These are phyloP conservation scores for Ligustrum vulgare DNA, from an alignment of 257 asterid species.

Conservation along the genomic window DNA sequence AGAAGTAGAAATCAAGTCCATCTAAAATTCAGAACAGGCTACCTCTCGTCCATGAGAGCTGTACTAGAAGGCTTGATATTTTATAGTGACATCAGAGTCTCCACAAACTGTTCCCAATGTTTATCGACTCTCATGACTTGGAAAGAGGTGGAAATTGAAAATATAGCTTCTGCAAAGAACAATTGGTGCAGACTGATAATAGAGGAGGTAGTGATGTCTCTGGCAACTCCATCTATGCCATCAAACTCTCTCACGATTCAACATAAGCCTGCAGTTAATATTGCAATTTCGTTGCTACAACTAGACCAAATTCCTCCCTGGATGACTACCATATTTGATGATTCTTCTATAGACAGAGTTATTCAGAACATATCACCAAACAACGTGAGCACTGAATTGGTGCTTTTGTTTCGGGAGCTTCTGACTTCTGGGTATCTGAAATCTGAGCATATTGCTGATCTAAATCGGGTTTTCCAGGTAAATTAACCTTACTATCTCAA, in stretches of 20 bases:
- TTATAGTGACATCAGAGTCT: constrained; percentile 54
- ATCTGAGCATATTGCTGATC: constrained; percentile 52
- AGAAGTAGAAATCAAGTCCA: constrained; percentile 32
- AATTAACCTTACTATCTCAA: constrained; percentile 7
- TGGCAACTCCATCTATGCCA: constrained; percentile 60
- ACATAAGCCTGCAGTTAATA: constrained; percentile 64
- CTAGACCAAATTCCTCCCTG: constrained; percentile 49
- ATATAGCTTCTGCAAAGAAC: constrained; percentile 28
- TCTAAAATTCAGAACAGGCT: constrained; percentile 43
- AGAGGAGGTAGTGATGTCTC: constrained; percentile 79
- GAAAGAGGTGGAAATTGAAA: constrained; percentile 45
- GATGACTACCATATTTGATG: constrained; percentile 62
- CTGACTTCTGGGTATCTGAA: constrained; percentile 60
- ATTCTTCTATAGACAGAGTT: constrained; percentile 50
- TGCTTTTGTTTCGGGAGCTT: constrained; percentile 65
- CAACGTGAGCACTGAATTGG: constrained; percentile 59
- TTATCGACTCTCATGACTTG: constrained; percentile 59
- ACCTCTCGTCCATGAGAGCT: constrained; percentile 51
- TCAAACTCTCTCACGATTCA: constrained; percentile 46
- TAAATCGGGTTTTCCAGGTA: constrained; percentile 80
- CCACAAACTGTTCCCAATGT: constrained; percentile 68
- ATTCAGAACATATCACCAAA: constrained; percentile 53
- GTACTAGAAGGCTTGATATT: constrained; percentile 74
- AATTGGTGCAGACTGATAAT: constrained; percentile 77
- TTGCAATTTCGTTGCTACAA: constrained; percentile 68